These are phyloP conservation scores for Agastache rugosa DNA, from an alignment of 257 asterid genomes.

Conservation along the genomic window DNA sequence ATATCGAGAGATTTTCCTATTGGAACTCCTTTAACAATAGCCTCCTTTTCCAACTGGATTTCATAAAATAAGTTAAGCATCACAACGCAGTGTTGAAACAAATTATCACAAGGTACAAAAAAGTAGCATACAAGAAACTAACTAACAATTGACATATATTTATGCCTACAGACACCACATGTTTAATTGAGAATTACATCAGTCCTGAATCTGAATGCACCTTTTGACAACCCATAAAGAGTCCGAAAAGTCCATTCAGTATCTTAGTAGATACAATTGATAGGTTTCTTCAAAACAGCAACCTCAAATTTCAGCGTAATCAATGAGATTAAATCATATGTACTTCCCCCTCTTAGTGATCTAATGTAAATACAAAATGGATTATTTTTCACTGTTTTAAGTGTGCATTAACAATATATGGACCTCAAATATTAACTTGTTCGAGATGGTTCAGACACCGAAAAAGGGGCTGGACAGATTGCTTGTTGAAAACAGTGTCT, in stretches of 20 bases:
- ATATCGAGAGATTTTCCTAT: slow-evolving; percentile 78
- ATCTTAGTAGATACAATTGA: slow-evolving; percentile 18
- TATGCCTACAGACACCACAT: slow-evolving; percentile 10
- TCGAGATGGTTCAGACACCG: background rate
- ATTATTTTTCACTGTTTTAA: background rate
- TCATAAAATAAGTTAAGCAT: slow-evolving; percentile 31
- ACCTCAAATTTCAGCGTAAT: background rate
- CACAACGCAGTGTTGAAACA: slow-evolving; percentile 14
- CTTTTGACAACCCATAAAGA: slow-evolving; percentile 7
- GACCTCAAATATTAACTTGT: background rate
- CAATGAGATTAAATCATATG: background rate
- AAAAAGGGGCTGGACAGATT: slow-evolving; percentile 29
- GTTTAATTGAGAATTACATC: slow-evolving; percentile 8
- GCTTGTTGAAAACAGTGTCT: background rate
- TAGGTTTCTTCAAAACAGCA: slow-evolving; percentile 24
- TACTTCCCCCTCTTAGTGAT: slow-evolving; percentile 1
- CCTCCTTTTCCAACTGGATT: slow-evolving; percentile 93
- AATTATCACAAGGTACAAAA: slow-evolving; percentile 27
- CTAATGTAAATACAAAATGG: slow-evolving; percentile 3
- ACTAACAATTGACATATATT: slow-evolving; percentile 22
- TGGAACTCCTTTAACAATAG: slow-evolving; percentile 78
- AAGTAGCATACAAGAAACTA: slow-evolving; percentile 35
- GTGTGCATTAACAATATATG: slow-evolving; percentile 19
- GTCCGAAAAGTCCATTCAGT: slow-evolving; percentile 17
- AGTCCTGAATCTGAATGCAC: background rate